Evolutionary conservation across 2,329 filamentous ascomycete genomes (phyloP), one percentile per base, ranked within the genome.

Genomic region (Dothidotthia symphoricarpi): DNA sequence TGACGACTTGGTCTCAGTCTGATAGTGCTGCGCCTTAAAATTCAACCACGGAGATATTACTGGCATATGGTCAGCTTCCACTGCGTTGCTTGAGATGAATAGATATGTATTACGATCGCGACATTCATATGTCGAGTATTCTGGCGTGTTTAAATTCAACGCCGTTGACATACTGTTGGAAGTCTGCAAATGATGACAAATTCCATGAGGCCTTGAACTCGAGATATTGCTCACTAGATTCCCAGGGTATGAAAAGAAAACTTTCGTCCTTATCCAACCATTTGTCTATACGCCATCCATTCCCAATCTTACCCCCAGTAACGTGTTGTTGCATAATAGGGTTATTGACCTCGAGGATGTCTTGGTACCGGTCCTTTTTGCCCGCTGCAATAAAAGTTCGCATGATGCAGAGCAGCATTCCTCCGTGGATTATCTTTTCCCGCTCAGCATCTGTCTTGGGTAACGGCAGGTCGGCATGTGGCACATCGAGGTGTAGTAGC

Each of bases 401-500:
- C 10, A 33, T 55, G 3, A 73, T 62, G 3, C 54, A 58, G 10
- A 68, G 41, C 1, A 67, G 43, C 1, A 40, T 7, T 12, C 41
- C 33, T 6, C 35, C 47, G 2, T 25, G 13, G 10, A 6, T 28
- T 8, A 33, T 32, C 16, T 42, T 34, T 7, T 13, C 19, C 26
- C 39, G 28, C 9, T 41, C 39, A 1, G 24, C 16, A 2, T 24
- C 29, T 1, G 35, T 24, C 54, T 19, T 56, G 19, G 25, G 49
- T 3, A 68, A 31, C 1, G 64, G 63, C 1, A 66, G 51, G 7
- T 46, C 44, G 3, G 52, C 28, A 16, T 67, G 65, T 36, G 69
- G 56, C 7, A 62, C 46, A 32, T 70, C 66, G 13, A 74, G 47
- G 47, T 76, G 73, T 17, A 69, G 61, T 47, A 75, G 55, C 64